These are phyloP conservation scores for Coccomyxa sp. DNA, from an alignment of 139 green algal species.

Conservation along the genomic window DNA sequence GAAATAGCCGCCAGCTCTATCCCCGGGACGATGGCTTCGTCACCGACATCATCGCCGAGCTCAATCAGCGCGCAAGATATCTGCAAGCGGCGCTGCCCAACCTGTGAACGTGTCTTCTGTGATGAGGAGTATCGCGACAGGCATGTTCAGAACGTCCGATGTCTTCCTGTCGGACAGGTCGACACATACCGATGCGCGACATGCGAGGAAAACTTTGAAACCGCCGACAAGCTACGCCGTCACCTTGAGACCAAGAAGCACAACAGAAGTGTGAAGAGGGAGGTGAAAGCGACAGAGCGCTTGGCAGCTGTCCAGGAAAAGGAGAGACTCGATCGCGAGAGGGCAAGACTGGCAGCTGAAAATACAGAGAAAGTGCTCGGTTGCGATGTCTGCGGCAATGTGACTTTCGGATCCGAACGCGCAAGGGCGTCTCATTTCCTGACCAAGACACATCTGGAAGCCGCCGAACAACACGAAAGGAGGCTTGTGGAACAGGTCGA, in stretches of 20 bases:
- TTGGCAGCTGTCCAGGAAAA: neutral
- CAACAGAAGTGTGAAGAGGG: neutral
- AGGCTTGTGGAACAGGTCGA: neutral
- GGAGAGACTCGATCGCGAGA: neutral
- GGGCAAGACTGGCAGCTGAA: neutral
- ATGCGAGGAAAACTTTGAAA: constrained; percentile 1
- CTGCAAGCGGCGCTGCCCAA: neutral
- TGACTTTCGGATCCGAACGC: neutral
- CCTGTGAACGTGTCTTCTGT: neutral
- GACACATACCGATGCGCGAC: neutral
- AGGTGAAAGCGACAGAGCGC: neutral
- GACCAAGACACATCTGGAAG: neutral
- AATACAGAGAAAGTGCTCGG: neutral
- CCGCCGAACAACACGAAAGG: neutral
- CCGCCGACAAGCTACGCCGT: neutral
- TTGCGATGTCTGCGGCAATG: neutral
- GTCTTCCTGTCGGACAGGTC: neutral
- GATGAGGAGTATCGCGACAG: neutral
- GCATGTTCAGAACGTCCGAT: neutral
- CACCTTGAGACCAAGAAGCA: neutral
- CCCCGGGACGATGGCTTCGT: neutral
- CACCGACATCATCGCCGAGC: neutral
- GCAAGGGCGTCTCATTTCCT: neutral
- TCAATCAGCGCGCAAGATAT: constrained; percentile 1
- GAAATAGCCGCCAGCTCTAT: neutral